phyloP scores from a whole-genome alignment of 1,139 yeast genomes.

The Hyphopichia khmerensis region DNA sequence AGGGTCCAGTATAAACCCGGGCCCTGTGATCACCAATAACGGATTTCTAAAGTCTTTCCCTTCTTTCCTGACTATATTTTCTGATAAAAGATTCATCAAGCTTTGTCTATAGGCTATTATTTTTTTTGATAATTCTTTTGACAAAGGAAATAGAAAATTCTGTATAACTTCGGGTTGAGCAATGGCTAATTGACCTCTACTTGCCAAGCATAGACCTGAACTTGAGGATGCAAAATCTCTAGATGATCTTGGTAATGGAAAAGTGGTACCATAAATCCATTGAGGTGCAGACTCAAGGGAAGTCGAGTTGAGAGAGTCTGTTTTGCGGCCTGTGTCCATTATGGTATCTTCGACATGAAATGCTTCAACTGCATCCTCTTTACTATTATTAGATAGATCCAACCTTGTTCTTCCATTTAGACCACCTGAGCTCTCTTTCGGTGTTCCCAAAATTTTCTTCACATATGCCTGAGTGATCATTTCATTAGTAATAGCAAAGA shows the following conservation, averaged over 20 bases:
- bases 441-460: too few species aligned
- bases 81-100: slow-evolving; percentile 13
- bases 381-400: neutral
- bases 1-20: slow-evolving; percentile 26
- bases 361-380: neutral
- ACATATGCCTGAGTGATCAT: too few species aligned
- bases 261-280: slow-evolving; percentile 19
- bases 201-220: slow-evolving; percentile 23
- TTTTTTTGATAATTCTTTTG: slow-evolving; percentile 22
- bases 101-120: slow-evolving; percentile 22
- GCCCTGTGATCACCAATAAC: slow-evolving; percentile 42
- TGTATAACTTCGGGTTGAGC: slow-evolving; percentile 50
- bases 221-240: slow-evolving; percentile 8
- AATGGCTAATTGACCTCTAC: slow-evolving; percentile 33
- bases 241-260: slow-evolving; percentile 9
- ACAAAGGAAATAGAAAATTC: slow-evolving; percentile 36
- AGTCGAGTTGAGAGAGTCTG: neutral
- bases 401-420: neutral
- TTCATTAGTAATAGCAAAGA: too few species aligned
- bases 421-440: neutral
- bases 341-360: neutral
- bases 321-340: neutral
- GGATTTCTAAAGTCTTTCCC: slow-evolving; percentile 14
- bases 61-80: slow-evolving; percentile 6
- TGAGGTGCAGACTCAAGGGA: slow-evolving; percentile 6